Evolutionary conservation across 768 basidiomycete genomes (phyloP).

Genomic region (Termitomyces sp.): DNA sequence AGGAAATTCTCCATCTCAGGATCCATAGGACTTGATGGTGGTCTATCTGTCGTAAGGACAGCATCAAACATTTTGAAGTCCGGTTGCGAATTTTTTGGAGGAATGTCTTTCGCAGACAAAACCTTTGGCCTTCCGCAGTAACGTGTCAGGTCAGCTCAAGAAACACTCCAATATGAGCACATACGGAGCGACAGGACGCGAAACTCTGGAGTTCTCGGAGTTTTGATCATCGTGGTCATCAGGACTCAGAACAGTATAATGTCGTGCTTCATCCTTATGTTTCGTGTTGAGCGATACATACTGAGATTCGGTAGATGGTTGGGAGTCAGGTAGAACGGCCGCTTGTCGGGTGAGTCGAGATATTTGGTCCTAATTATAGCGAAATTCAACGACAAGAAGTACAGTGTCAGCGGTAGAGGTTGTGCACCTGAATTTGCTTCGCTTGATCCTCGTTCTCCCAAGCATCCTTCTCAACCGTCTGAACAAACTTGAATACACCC

Average conservation of each 20-base stretch:
- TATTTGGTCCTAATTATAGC: slow-evolving; percentile 43
- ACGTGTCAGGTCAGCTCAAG: background rate
- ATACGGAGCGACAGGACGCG: slow-evolving; percentile 35
- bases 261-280: slow-evolving; percentile 32
- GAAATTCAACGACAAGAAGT: background rate
- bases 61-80: slow-evolving; percentile 75
- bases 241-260: slow-evolving; percentile 46
- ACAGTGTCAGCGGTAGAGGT: background rate
- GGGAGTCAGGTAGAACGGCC: slow-evolving; percentile 14
- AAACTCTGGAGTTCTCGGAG: slow-evolving; percentile 18
- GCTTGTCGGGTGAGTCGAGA: slow-evolving; percentile 43
- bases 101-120: slow-evolving; percentile 44
- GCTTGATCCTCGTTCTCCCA: slow-evolving; percentile 59
- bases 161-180: background rate
- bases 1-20: slow-evolving; percentile 73
- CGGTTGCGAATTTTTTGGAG: slow-evolving; percentile 18
- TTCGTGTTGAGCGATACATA: slow-evolving; percentile 14
- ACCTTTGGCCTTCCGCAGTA: slow-evolving; percentile 44
- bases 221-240: slow-evolving; percentile 19
- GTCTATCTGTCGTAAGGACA: slow-evolving; percentile 35
- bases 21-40: slow-evolving; percentile 29
- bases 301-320: slow-evolving; percentile 3
- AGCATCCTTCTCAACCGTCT: slow-evolving; percentile 64
- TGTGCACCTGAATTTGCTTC: slow-evolving; percentile 56
- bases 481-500: slow-evolving; percentile 76